Conservation (phyloP, 23 red algal genomes). For the Gracilaria domingensis region DNA sequence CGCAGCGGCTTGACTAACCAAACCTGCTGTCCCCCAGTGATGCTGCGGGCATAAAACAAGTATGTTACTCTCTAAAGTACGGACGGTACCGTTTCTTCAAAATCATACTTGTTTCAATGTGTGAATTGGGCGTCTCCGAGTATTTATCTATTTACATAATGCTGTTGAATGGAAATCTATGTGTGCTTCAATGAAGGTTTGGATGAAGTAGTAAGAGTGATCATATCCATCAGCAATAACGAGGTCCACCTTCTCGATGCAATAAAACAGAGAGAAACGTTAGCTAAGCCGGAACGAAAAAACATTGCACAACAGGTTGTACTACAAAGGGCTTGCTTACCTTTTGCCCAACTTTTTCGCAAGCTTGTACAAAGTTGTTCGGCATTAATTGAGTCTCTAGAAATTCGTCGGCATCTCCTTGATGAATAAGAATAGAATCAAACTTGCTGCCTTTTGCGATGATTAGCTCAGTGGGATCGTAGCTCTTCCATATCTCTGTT, state of each 20-base stretch:
- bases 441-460: background rate
- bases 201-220: conserved; percentile 95
- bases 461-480: conserved; percentile 89
- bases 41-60: too few species aligned
- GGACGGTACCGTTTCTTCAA: too few species aligned
- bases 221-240: conserved; percentile 87
- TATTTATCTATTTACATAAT: conserved; percentile 18
- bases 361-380: conserved; percentile 80
- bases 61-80: too few species aligned
- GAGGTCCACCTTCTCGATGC: conserved; percentile 23
- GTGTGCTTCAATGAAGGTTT: conserved; percentile 94
- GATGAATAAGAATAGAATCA: conserved; percentile 86
- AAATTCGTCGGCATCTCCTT: conserved; percentile 91
- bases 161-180: conserved; percentile 80
- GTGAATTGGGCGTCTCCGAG: too few species aligned
- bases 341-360: conserved; percentile 77
- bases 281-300: too few species aligned
- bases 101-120: too few species aligned
- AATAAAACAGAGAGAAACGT: background rate
- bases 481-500: conserved; percentile 49
- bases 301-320: too few species aligned
- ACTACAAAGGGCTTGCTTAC: conserved; percentile 17
- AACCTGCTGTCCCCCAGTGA: too few species aligned
- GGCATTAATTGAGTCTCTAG: conserved; percentile 80
- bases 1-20: too few species aligned